Percentiles rank a stretch among this genome's conserved stretches.
Conservation (phyloP, 2,329 filamentous ascomycete species). For the Aspergillus oerlinghausenensis region DNA sequence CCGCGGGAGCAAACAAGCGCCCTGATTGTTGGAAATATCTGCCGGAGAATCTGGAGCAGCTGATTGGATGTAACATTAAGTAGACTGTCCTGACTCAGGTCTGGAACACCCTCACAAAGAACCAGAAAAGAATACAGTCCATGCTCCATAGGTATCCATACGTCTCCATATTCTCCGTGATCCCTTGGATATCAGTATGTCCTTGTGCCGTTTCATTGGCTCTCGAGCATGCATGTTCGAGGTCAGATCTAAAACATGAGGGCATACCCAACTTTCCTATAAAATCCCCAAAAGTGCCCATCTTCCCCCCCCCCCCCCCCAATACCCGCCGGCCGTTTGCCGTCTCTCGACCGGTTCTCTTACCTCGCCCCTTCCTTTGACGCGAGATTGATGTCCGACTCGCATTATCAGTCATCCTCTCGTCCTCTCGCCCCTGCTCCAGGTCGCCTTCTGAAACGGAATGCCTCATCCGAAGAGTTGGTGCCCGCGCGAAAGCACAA, state of each 20-base stretch:
- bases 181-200: no score
- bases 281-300: neutral
- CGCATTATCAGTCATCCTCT: conserved; percentile 6
- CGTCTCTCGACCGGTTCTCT: neutral
- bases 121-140: no score
- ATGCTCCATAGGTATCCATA: no score
- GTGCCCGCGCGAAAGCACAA: conserved; percentile 17
- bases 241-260: neutral
- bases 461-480: conserved; percentile 8
- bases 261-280: neutral
- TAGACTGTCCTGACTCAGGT: no score
- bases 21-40: neutral
- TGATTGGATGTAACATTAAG: neutral
- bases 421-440: conserved; percentile 15
- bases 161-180: no score
- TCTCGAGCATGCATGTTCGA: neutral
- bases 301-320: neutral
- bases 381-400: conserved; percentile 13
- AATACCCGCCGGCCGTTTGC: neutral
- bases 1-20: neutral
- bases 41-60: neutral
- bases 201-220: neutral
- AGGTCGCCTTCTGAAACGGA: conserved; percentile 3
- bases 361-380: neutral
- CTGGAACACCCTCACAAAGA: no score